Conservation (phyloP, 106 monocot species). For the Dioscorea dumetorum region DNA sequence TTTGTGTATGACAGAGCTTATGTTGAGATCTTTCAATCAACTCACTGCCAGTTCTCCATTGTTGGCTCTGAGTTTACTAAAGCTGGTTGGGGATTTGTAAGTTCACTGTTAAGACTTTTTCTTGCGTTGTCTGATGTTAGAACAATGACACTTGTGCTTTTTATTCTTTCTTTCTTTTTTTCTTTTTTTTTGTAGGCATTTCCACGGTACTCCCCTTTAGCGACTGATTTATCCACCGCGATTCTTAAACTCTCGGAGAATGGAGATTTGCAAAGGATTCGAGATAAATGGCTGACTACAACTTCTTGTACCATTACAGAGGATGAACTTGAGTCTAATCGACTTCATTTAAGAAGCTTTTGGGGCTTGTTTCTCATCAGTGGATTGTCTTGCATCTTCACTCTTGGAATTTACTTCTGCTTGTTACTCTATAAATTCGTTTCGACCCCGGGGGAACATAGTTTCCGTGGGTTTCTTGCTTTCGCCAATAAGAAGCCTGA, state of each 20-base stretch:
- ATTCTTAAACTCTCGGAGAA: neutral
- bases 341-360: slow-evolving; percentile 60
- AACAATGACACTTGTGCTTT: too few species aligned
- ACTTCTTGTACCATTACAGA: slow-evolving; percentile 1
- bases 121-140: too few species aligned
- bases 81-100: slow-evolving; percentile 43
- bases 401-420: slow-evolving; percentile 38
- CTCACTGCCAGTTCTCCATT: slow-evolving; percentile 17
- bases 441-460: too few species aligned
- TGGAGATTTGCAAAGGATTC: neutral
- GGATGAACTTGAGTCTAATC: slow-evolving; percentile 30
- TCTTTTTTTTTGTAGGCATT: neutral
- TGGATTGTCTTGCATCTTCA: slow-evolving; percentile 47
- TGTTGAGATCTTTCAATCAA: slow-evolving; percentile 30
- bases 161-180: too few species aligned
- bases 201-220: neutral
- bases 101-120: neutral
- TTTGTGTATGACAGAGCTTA: slow-evolving; percentile 32
- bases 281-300: neutral
- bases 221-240: neutral
- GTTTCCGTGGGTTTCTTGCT: too few species aligned
- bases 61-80: slow-evolving; percentile 30
- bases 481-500: too few species aligned
- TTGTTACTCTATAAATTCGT: too few species aligned
- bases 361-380: slow-evolving; percentile 69